These are phyloP conservation scores for Vitis hybrid DNA, from an alignment of 177 flowering plant genomes.

Conservation along the genomic window DNA sequence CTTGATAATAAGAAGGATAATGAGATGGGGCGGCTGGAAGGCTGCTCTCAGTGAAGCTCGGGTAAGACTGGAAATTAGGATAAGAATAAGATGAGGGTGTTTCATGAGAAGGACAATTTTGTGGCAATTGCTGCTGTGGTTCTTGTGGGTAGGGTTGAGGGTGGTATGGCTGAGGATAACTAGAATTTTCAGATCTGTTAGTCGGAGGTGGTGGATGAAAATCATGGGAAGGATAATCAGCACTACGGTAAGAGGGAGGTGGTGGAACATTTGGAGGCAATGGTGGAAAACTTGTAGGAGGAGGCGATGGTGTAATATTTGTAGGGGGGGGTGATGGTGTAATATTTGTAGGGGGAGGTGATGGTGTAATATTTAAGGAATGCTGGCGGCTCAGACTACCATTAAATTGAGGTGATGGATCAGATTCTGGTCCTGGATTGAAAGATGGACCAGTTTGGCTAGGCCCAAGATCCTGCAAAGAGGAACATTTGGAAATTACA, in stretches of 20 bases:
- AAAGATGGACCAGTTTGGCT: constrained; percentile 25
- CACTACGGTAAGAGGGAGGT: constrained; percentile 9
- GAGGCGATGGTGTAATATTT: constrained; percentile 18
- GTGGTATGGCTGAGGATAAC: constrained; percentile 49
- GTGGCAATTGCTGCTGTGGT: constrained; percentile 27
- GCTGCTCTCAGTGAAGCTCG: constrained; percentile 58
- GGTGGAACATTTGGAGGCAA: constrained; percentile 22
- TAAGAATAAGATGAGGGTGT: constrained; percentile 23
- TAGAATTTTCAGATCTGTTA: constrained; percentile 37
- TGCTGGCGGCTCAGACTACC: constrained; percentile 35
- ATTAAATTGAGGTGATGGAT: constrained; percentile 38
- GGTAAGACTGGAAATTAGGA: constrained; percentile 66
- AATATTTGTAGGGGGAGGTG: constrained; percentile 20
- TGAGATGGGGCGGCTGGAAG: constrained; percentile 55
- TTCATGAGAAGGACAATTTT: constrained; percentile 32
- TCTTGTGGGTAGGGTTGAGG: constrained; percentile 50
- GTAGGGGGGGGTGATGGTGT: constrained; percentile 19
- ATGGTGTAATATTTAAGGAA: constrained; percentile 23
- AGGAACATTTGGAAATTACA: neutral
- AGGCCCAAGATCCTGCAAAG: constrained; percentile 57
- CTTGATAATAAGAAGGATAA: constrained; percentile 50
- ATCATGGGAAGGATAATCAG: constrained; percentile 38
- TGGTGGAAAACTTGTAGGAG: constrained; percentile 14
- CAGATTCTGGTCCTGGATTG: constrained; percentile 36
- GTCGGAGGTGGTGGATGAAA: constrained; percentile 49